Evolutionary conservation across 305 asterid genomes (phyloP), one percentile per base, ranked within the genome.

Genomic region (Fraxinus nigra): DNA sequence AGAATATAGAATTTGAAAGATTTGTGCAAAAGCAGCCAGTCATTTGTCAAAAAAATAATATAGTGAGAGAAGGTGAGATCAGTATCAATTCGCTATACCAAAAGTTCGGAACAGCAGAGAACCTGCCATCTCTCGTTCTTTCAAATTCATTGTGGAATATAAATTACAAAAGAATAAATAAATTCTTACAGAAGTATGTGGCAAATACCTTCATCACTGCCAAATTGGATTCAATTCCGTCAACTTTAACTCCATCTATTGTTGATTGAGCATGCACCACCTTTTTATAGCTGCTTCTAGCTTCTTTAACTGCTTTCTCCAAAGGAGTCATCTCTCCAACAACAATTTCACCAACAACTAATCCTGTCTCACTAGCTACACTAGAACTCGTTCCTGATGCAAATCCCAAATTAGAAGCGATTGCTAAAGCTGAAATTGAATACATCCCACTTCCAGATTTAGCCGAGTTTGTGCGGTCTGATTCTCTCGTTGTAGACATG

Each of bases 161-260:
- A 77, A 70, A 43, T 46, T 46, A 32, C 11, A 76, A 3, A 38
- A 81, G 63, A 76, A 35, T 59, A 67, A 54, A 76, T 32, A 46
- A 46, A 46, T 46, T 78, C 5, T 54, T 77, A 86, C 54, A 67
- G 37, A 35, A 63, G 81, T 67, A 34, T 24, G 32, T 43, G 46
- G 82, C 48, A 4, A 81, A 74, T 89, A 95, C 99, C 98, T 92
- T 91, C 97, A 92, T 95, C 81, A 95, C 96, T 77, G 97, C 98
- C 89, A 95, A 80, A 82, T 95, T 94, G 85, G 97, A 89, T 87
- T 93, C 98, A 22, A 94, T 75, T 33, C 99, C 99, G 75, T 91
- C 94, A 73, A 92, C 96, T 92, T 92, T 95, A 82, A 90, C 99
- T 83, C 97, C 97, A 85, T 91, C 94, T 65, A 95, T 95, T 1